Percentiles rank a stretch among this genome's conserved stretches.
phyloP scores from a whole-genome alignment of 345 rosid species.

The Aquilaria malaccensis region DNA sequence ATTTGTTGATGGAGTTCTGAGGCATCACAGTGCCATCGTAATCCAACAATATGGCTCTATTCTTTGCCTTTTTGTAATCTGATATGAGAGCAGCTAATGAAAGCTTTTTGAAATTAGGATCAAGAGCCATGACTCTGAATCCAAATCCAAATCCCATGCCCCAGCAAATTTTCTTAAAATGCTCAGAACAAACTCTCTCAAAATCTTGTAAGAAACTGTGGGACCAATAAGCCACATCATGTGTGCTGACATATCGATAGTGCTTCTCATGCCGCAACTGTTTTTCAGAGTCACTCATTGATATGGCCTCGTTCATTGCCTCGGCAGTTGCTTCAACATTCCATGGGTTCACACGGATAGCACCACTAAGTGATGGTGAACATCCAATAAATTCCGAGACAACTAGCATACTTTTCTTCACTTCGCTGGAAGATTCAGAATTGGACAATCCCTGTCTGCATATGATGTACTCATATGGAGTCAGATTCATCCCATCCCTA shows the following conservation, averaged over 20 bases:
- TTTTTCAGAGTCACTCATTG: conserved; percentile 20
- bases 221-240: conserved; percentile 40
- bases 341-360: conserved; percentile 43
- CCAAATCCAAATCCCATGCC: conserved; percentile 35
- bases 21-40: conserved; percentile 36
- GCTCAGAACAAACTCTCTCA: conserved; percentile 32
- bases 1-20: conserved; percentile 18
- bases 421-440: conserved; percentile 2
- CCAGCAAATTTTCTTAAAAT: conserved; percentile 31
- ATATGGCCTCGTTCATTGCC: conserved; percentile 32
- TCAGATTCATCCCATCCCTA: conserved; percentile 40
- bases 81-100: conserved; percentile 17
- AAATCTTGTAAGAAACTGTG: conserved; percentile 34
- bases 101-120: conserved; percentile 33
- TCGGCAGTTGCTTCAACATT: conserved; percentile 32
- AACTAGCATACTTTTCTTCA: conserved; percentile 26
- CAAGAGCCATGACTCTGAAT: conserved; percentile 33
- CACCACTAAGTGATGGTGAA: conserved; percentile 39
- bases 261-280: conserved; percentile 37
- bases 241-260: conserved; percentile 30
- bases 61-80: conserved; percentile 20
- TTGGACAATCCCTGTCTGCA: conserved; percentile 25
- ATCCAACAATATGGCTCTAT: conserved; percentile 35
- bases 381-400: conserved; percentile 7
- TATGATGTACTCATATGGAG: conserved; percentile 28